Evolutionary conservation across 345 rosid species (phyloP).

Genomic region (Bruguiera gymnorhiza): DNA sequence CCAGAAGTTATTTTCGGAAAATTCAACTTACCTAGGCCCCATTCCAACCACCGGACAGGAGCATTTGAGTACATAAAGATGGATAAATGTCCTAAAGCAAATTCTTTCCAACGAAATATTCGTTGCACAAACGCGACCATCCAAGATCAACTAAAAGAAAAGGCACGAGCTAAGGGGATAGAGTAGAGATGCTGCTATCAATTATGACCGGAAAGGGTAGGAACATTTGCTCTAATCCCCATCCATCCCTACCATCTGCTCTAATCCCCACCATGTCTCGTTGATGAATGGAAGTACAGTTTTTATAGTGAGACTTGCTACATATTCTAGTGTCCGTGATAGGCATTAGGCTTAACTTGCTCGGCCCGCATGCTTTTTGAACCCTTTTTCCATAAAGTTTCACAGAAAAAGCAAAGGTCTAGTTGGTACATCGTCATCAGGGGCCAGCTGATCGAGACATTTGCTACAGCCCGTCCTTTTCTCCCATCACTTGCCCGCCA

Average conservation of each 20-base stretch:
- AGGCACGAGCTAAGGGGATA: neutral
- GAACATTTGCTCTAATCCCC: neutral
- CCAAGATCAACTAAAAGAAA: neutral
- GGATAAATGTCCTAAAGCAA: neutral
- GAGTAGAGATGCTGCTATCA: neutral
- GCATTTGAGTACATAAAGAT: slow-evolving; percentile 3
- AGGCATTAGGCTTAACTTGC: slow-evolving; percentile 8
- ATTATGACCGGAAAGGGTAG: neutral
- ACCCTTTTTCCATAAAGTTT: slow-evolving; percentile 8
- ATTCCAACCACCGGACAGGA: neutral
- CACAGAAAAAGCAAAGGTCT: neutral
- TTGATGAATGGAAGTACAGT: slow-evolving; percentile 3
- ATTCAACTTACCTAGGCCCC: neutral
- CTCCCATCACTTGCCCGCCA: neutral
- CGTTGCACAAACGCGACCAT: neutral
- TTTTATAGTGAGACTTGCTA: neutral
- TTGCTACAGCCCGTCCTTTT: neutral
- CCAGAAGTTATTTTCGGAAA: too few relatives aligned
- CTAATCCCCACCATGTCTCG: slow-evolving; percentile 16
- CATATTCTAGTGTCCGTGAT: neutral
- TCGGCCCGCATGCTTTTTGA: slow-evolving; percentile 4
- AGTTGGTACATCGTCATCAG: neutral
- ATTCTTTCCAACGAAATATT: neutral
- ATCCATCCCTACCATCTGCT: slow-evolving; percentile 2
- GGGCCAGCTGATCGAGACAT: too few relatives aligned